A percentile compares a stretch with the other conserved stretches of the same genome.
These are phyloP conservation scores for Aureobasidium uvarum DNA, from an alignment of 2,329 filamentous ascomycete genomes.

Conservation along the genomic window DNA sequence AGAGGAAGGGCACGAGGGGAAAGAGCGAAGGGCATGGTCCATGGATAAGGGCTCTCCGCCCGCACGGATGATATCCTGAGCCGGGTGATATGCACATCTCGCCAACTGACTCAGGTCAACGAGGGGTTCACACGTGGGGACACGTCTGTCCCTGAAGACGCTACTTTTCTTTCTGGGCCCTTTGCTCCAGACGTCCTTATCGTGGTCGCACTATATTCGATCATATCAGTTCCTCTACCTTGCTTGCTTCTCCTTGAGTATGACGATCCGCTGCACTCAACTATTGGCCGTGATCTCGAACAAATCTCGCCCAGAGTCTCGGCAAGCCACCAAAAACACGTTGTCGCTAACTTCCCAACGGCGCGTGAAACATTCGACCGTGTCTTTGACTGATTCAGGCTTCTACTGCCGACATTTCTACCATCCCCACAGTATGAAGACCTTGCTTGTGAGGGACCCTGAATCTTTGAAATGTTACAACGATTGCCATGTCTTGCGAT, in stretches of 20 bases:
- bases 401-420: conserved; percentile 7
- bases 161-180: neutral
- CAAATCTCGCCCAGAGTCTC: neutral
- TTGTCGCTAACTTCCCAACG: conserved; percentile 12
- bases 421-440: neutral
- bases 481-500: neutral
- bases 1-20: neutral
- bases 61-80: neutral
- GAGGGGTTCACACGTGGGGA: neutral
- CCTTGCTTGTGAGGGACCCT: neutral
- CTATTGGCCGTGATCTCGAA: neutral
- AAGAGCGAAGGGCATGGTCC: neutral
- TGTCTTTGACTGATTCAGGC: neutral
- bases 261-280: neutral
- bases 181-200: neutral
- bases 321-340: conserved; percentile 21
- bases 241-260: neutral
- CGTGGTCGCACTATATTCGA: neutral
- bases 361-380: conserved; percentile 16
- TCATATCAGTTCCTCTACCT: neutral
- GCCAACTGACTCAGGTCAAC: neutral
- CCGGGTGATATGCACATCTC: conserved; percentile 3
- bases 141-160: neutral
- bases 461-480: neutral
- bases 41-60: neutral